Base-by-base conservation (phyloP, 2,329 filamentous ascomycete genomes). In the Stachybotrys elegans region DNA sequence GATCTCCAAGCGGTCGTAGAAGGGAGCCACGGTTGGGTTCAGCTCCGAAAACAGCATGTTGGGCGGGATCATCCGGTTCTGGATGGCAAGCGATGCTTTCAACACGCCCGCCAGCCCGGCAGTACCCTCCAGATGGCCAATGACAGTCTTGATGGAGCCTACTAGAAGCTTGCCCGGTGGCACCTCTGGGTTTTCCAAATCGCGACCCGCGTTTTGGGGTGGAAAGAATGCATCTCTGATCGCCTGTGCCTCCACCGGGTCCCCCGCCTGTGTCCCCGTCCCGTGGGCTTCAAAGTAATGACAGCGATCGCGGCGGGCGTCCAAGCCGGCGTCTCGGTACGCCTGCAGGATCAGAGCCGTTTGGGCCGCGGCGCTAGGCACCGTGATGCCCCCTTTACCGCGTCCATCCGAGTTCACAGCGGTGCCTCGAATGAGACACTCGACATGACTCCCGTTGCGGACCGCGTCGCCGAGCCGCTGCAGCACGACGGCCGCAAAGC, bases 231-330 rank as follows among this genome's bases (percentile, higher is more conserved):
- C 59, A 4, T 51, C 48, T n/a, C 60, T 51, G 20, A 75, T 64
- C n/a, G 68, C 72, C 1, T 49, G 51, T 0, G 67, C 67, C 49
- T 76, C 73, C 16, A 66, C 62, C 0, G 70, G 68, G 47, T 76
- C 73, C 2, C 73, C 73, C 5, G 67, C 66, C 22, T 60, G 54
- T 2, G 72, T 76, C 4, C 71, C 71, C 1, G 73, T 75, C 4
- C 71, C 72, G 46, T 76, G 71, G 5, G 61, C 59, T 52, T 72
- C 69, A 34, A 71, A 58, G 42, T 65, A 69, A n/a, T n/a, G n/a
- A n/a, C n/a, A n/a, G n/a, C n/a, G n/a, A 31, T 57, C 56, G n/a
- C 57, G 55, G 20, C 58, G 20, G 0, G 54, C 50, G 20, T 59
- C 53, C 4, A 67, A 52, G 5, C 57, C 65, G 4, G 63, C 63